Evolutionary conservation across 2,329 filamentous ascomycete species (phyloP).

Genomic region (Akanthomyces lecanii): DNA sequence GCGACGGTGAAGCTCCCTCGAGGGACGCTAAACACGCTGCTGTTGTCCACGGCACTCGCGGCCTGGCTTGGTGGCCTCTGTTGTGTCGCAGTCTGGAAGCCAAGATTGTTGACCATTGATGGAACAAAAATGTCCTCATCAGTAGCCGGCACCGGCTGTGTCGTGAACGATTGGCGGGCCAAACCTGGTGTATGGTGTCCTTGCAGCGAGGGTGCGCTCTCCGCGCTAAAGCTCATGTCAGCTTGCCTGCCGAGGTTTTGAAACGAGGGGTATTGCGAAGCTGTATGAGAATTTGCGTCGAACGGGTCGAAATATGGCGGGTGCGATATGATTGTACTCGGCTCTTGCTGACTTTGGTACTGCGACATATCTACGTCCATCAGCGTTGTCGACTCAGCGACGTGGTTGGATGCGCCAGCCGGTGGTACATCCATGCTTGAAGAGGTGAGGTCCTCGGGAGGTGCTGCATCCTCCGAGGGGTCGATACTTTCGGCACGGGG

Average conservation of each 20-base stretch:
- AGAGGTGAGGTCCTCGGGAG: neutral
- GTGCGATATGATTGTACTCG: neutral
- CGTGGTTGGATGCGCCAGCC: neutral
- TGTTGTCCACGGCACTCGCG: constrained; percentile 12
- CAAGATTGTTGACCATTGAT: neutral
- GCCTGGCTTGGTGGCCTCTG: constrained; percentile 11
- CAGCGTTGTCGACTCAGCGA: neutral
- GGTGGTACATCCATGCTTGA: neutral
- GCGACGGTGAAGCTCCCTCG: neutral
- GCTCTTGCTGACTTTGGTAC: neutral
- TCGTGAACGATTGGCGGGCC: neutral
- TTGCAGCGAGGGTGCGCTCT: neutral
- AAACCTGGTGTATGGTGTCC: neutral
- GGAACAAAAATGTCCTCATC: neutral
- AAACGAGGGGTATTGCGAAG: neutral
- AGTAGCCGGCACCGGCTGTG: neutral
- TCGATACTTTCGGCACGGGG: neutral
- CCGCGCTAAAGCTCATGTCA: neutral
- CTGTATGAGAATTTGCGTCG: neutral
- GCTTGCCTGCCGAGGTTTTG: neutral
- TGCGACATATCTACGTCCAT: neutral
- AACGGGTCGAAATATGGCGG: neutral
- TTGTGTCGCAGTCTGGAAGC: neutral
- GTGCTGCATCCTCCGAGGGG: neutral
- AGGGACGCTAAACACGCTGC: constrained; percentile 5